Conservation (phyloP, 2,329 filamentous ascomycete genomes). For the Colletotrichum sp. region DNA sequence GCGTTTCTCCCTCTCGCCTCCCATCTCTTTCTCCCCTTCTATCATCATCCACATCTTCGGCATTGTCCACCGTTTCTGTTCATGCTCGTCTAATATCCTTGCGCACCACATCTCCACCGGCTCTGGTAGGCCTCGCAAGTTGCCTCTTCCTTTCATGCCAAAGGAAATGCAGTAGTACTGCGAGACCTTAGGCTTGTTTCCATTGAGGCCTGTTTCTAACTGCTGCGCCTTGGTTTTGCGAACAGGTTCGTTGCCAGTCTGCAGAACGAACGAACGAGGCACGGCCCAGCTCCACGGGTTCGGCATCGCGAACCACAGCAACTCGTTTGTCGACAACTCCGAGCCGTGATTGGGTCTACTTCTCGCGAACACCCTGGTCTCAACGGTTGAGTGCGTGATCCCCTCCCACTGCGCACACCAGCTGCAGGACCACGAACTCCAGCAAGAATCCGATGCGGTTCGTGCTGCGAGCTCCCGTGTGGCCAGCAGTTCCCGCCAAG, state of each 20-base stretch:
- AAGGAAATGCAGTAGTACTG: conserved; percentile 5
- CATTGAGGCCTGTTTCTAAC: conserved; percentile 20
- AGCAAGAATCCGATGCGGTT: conserved; percentile 18
- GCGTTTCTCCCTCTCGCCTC: conserved; percentile 18
- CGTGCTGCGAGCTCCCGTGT: conserved; percentile 9
- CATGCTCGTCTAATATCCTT: not conserved
- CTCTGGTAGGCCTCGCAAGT: conserved; percentile 2
- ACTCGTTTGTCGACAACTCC: conserved; percentile 13
- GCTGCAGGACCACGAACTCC: conserved; percentile 15
- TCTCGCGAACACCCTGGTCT: not conserved
- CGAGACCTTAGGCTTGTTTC: conserved; percentile 7
- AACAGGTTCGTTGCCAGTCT: conserved; percentile 20
- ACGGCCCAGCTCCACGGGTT: conserved; percentile 6
- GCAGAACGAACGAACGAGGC: conserved; percentile 17
- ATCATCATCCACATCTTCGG: not conserved
- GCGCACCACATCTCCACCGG: not conserved
- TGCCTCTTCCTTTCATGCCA: not conserved
- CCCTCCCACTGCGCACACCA: conserved; percentile 3
- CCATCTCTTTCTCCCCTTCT: conserved; percentile 12
- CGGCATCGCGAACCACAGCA: conserved; percentile 14
- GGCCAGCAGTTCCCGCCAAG: conserved; percentile 12
- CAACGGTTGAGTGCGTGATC: conserved; percentile 24
- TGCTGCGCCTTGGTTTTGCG: conserved; percentile 7
- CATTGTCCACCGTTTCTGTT: not conserved
- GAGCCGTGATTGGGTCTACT: conserved; percentile 14